These are phyloP conservation scores for Saccharomycopsis hybrid DNA, from an alignment of 1,139 yeast genomes.

Conservation along the genomic window DNA sequence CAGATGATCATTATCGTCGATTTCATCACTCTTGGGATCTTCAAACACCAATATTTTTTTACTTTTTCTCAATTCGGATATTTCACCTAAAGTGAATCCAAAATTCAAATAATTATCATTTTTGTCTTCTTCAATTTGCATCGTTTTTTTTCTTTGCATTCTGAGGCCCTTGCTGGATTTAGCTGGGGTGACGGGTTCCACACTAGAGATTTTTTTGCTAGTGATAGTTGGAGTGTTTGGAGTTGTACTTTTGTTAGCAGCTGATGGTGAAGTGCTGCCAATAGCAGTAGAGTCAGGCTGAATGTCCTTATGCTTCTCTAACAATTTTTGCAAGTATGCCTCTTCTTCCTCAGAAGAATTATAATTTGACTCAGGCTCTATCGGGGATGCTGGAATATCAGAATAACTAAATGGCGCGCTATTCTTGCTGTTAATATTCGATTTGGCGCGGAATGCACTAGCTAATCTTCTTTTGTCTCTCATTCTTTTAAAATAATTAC, in stretches of 20 bases:
- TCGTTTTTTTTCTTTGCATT: conserved; percentile 6
- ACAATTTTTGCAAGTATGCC: conserved; percentile 10
- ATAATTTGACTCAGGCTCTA: no score
- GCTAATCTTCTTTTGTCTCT: background rate
- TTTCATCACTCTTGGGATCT: conserved; percentile 13
- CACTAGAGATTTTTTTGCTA: no score
- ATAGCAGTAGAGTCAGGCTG: background rate
- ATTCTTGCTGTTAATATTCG: no score
- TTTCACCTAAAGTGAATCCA: conserved; percentile 21
- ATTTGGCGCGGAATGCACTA: background rate
- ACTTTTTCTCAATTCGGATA: conserved; percentile 14
- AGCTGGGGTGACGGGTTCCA: no score
- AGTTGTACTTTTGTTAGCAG: no score
- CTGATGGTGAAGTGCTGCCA: background rate
- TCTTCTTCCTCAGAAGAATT: conserved; percentile 15
- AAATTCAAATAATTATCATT: conserved; percentile 17
- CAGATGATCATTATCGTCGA: no score
- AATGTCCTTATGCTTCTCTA: conserved; percentile 9
- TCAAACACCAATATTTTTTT: conserved; percentile 20
- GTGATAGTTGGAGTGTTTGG: no score
- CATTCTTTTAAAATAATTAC: background rate
- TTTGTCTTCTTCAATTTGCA: conserved; percentile 10
- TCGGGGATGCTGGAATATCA: no score
- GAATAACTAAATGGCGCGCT: no score
- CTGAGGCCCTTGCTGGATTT: conserved; percentile 6